Base-by-base conservation (phyloP, 179 eudicot genomes). In the Amaranthus tricolor region DNA sequence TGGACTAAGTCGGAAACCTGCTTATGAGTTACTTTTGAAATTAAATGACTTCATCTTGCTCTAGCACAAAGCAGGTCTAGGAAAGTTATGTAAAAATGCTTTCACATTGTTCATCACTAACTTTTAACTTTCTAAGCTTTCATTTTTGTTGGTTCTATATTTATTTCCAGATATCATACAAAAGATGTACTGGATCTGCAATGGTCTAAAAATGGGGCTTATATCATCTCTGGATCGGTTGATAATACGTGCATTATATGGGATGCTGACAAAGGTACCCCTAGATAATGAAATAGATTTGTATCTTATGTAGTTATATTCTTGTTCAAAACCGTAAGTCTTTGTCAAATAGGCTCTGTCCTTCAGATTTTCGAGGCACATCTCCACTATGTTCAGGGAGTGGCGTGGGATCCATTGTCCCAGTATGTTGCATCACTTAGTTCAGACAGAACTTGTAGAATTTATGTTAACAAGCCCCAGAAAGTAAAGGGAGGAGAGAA, bases 351-450 rank as follows among this genome's bases (percentile, higher is more conserved):
- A 93, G 97, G 97, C 72, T 88, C 92, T 66, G 97, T 95, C 62
- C 89, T 82, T 84, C 99, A 95, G 86, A 95, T 93, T 70, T 83
- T 95, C 75, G 97, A 95, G 83, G 90, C 83, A 59, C 99, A 95
- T 87, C 86, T 84, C 47, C 99, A 93, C 84, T 95, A 93, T 79
- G 99, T 95, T 77, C 99, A 95, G 85, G 97, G 99, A 74, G 99
- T 95, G 48, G 97, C 99, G 59, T 95, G 96, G 97, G 99, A 93
- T 86, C 99, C 99, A 50, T 80, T 95, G 75, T 77, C 85, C 17
- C 90, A 88, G 74, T 95, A 89, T 76, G 86, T 86, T 71, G 93
- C 99, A 62, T 92, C 99, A 56, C 82, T 95, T 76, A 93, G 99
- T 83, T 95, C 97, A 59, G 97, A 95, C 76, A 87, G 99, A 87